Evolutionary conservation across 805 yeast species (phyloP).

Genomic region (Kurtzmaniella fragi): DNA sequence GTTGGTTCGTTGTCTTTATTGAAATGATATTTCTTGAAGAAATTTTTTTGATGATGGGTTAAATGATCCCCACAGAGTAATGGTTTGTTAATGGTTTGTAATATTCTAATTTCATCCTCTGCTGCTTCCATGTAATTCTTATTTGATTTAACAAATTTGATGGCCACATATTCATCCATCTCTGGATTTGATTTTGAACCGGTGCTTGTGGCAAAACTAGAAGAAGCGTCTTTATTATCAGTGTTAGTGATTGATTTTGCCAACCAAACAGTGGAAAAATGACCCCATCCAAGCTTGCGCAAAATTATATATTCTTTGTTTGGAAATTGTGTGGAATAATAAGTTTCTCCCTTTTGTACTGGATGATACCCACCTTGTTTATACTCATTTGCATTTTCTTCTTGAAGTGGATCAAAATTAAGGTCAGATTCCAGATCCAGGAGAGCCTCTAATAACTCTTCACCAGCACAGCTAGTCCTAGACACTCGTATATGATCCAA

Average conservation of each 20-base stretch:
- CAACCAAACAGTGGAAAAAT: constrained; percentile 69
- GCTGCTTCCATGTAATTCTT: constrained; percentile 58
- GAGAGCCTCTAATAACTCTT: no score
- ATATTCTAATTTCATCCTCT: constrained; percentile 52
- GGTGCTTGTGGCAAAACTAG: background rate
- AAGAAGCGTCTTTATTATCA: constrained; percentile 1
- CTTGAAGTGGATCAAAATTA: constrained; percentile 26
- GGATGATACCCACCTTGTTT: constrained; percentile 64
- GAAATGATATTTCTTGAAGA: constrained; percentile 7
- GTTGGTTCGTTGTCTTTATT: constrained; percentile 5
- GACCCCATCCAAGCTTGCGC: constrained; percentile 68
- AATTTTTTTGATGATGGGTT: constrained; percentile 5
- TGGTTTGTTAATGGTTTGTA: constrained; percentile 30
- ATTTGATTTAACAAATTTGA: constrained; percentile 56
- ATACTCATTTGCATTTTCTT: constrained; percentile 52
- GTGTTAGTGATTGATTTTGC: constrained; percentile 30
- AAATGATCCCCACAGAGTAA: constrained; percentile 10
- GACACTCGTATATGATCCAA: no score
- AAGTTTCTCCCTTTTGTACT: constrained; percentile 49
- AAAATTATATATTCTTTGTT: constrained; percentile 35
- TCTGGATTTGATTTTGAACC: background rate
- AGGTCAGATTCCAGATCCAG: constrained; percentile 22
- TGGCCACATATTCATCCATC: constrained; percentile 47
- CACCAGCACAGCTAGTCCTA: no score
- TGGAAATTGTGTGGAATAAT: constrained; percentile 28